These are phyloP conservation scores for Hypoxylon sp. DNA, from an alignment of 2,329 filamentous ascomycete genomes.

Conservation along the genomic window DNA sequence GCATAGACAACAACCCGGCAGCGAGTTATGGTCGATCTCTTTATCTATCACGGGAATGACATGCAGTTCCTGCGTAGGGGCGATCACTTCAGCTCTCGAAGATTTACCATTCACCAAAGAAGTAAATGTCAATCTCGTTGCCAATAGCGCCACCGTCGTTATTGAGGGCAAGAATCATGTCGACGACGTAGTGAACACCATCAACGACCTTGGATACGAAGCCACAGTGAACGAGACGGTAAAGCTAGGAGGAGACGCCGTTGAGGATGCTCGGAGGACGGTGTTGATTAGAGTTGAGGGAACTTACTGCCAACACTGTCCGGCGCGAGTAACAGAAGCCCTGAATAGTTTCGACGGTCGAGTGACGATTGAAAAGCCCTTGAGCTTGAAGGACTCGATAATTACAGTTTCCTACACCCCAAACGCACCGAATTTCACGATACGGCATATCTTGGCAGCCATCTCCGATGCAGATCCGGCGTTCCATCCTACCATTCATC, in stretches of 20 bases:
- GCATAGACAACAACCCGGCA: neutral
- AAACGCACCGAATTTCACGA: constrained; percentile 4
- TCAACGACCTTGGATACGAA: constrained; percentile 8
- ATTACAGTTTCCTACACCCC: constrained; percentile 4
- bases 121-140: constrained; percentile 13
- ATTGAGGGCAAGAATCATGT: neutral
- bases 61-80: constrained; percentile 8
- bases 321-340: constrained; percentile 6
- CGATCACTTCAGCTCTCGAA: constrained; percentile 7
- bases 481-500: constrained; percentile 2
- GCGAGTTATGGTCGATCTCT: constrained; percentile 2
- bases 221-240: neutral
- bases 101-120: neutral
- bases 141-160: constrained; percentile 9
- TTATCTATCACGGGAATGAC: constrained; percentile 18
- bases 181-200: constrained; percentile 1
- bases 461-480: constrained; percentile 3
- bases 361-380: neutral
- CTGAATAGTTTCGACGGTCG: neutral
- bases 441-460: constrained; percentile 13
- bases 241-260: neutral
- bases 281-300: constrained; percentile 12
- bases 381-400: constrained; percentile 1
- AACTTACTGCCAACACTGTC: constrained; percentile 14
- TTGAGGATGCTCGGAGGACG: neutral